phyloP scores from a whole-genome alignment of 495 filamentous ascomycete species.

The Penicillium daleae region DNA sequence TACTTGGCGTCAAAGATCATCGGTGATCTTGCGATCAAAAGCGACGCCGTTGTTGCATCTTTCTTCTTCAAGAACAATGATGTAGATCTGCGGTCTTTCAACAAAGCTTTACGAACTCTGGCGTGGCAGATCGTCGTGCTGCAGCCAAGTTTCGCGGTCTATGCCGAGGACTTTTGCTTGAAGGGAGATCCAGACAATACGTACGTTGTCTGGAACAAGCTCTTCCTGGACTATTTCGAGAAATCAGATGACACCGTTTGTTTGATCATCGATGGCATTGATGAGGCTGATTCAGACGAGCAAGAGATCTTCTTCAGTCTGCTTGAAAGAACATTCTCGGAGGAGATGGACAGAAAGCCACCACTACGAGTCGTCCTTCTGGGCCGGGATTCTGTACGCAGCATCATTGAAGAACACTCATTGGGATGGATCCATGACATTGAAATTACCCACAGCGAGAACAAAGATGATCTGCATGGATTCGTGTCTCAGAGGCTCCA shows the following conservation, averaged over 20 bases:
- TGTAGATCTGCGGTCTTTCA: neutral
- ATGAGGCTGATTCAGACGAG: neutral
- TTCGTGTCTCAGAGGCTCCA: neutral
- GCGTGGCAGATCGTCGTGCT: neutral
- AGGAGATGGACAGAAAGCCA: neutral
- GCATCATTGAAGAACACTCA: neutral
- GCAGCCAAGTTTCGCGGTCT: neutral
- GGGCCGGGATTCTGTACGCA: neutral
- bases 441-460: neutral
- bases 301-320: neutral
- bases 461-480: neutral
- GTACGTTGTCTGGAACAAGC: neutral
- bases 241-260: neutral
- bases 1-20: too few relatives aligned
- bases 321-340: neutral
- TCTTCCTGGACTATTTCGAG: neutral
- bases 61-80: too few relatives aligned
- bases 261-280: neutral
- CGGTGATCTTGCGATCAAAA: too few relatives aligned
- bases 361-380: neutral
- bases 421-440: neutral
- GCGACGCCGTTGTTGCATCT: too few relatives aligned
- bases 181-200: neutral
- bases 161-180: neutral
- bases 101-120: neutral